Evolutionary conservation across 257 asterid species (phyloP).

Genomic region (Haberlea rhodopensis): DNA sequence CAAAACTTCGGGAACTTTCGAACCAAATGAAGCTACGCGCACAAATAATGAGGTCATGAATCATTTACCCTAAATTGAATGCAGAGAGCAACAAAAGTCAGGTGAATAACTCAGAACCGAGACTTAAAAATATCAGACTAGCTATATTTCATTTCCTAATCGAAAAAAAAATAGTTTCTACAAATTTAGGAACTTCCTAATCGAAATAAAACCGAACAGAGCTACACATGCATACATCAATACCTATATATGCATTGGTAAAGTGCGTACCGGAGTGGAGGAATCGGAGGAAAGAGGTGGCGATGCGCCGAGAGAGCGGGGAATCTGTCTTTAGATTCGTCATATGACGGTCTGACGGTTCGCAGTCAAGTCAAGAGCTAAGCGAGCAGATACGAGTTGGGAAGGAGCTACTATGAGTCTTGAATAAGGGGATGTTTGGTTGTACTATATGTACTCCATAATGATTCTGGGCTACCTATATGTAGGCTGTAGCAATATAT

Average conservation of each 20-base stretch:
- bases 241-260: background rate
- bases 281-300: conserved; percentile 59
- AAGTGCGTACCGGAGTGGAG: conserved; percentile 55
- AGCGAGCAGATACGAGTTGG: background rate
- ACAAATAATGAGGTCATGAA: background rate
- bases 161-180: background rate
- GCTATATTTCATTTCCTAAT: background rate
- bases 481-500: too few relatives aligned
- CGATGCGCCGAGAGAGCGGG: conserved; percentile 79
- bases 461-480: too few relatives aligned
- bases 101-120: background rate
- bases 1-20: background rate
- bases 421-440: too few relatives aligned
- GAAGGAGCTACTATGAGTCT: background rate
- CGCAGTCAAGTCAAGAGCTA: background rate
- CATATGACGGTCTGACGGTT: conserved; percentile 29
- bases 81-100: background rate
- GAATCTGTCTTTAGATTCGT: conserved; percentile 62
- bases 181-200: background rate
- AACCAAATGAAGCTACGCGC: background rate
- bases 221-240: background rate
- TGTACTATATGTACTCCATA: too few relatives aligned
- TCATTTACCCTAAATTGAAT: background rate
- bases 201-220: background rate
- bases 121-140: background rate